A percentile compares a stretch with the other conserved stretches of the same genome.
phyloP scores from a whole-genome alignment of 176 grass and related monocot species.

The Carex myosuroides region DNA sequence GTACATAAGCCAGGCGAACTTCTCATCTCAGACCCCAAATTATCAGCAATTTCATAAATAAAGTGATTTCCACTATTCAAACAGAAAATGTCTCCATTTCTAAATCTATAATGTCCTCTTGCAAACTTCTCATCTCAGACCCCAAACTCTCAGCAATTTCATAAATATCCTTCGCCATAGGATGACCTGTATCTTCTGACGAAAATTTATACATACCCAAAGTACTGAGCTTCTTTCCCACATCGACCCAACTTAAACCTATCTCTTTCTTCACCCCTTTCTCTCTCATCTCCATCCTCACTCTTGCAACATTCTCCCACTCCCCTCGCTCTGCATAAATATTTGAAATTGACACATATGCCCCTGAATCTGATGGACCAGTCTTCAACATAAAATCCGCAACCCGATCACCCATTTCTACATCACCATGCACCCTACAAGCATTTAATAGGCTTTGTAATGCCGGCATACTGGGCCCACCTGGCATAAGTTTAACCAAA shows the following conservation, averaged over 20 bases:
- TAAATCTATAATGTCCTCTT: constrained; percentile 22
- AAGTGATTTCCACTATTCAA: background rate
- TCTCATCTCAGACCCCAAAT: background rate
- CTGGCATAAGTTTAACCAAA: constrained; percentile 37
- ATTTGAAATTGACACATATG: constrained; percentile 78
- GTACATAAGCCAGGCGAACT: constrained; percentile 49
- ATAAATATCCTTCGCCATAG: constrained; percentile 47
- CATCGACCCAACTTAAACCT: constrained; percentile 89
- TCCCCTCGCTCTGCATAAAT: constrained; percentile 66
- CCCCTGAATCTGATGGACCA: constrained; percentile 47
- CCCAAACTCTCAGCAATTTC: constrained; percentile 41
- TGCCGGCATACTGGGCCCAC: constrained; percentile 46
- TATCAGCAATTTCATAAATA: background rate
- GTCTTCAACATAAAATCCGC: constrained; percentile 32
- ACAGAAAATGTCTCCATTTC: constrained; percentile 16
- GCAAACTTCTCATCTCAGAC: constrained; percentile 47
- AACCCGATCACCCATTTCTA: constrained; percentile 44
- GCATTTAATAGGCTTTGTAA: constrained; percentile 75
- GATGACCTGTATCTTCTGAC: constrained; percentile 63
- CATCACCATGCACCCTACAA: constrained; percentile 57
- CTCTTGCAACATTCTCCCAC: constrained; percentile 57
- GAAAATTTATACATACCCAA: constrained; percentile 62
- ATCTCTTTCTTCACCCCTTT: constrained; percentile 69
- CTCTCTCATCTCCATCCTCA: constrained; percentile 55
- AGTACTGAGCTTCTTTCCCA: constrained; percentile 10